Base-by-base conservation (phyloP, 2,329 filamentous ascomycete species). In the Metarhizium humberi region DNA sequence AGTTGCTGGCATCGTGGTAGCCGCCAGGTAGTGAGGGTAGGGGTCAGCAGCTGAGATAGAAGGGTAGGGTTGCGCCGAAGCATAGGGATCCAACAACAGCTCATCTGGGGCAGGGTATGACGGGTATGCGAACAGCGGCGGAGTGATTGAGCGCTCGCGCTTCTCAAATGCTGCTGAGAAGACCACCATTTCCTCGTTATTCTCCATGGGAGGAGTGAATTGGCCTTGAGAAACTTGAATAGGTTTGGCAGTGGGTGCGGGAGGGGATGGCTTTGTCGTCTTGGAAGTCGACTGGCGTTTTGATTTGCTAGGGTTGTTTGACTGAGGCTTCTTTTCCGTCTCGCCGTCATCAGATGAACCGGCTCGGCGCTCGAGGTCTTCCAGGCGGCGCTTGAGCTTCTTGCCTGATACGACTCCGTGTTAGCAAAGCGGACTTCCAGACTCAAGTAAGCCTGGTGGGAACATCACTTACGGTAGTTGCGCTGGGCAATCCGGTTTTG, bases 401-500 rank as follows among this genome's bases (percentile, higher is more conserved):
- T 92, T 92, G 80, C 89, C 87, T 91, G 66, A 45, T 6, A 38
- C 47, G 47, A 47, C 50, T 18, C 7, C 20, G 20, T n/a, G 20
- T 46, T 48, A 53, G 45, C 18, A 4, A n/a, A 45, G n/a, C 18
- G 6, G 20, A 11, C 10, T 16, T 45, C 42, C 42, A 20, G 16
- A 11, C 7, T 7, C 42, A 20, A 16, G 16, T 10, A 10, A 48
- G 52, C 36, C 25, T 48, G 49, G 52, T 5, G 6, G 42, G 42
- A 6, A 18, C 3, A 10, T 30, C 34, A 80, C 85, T 70, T 78
- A 95, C 91, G 91, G 77, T 96, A 96, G 78, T 96, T 96, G 66
- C 92, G 87, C 75, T 97, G 92, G 63, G 92, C 92, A 79, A 97
- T 96, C 64, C 92, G 86, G 76, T 97, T 97, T 75, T 97, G 92